These are phyloP conservation scores for Licmophora abbreviata DNA, from an alignment of 108 stramenopile genomes.

Conservation along the genomic window DNA sequence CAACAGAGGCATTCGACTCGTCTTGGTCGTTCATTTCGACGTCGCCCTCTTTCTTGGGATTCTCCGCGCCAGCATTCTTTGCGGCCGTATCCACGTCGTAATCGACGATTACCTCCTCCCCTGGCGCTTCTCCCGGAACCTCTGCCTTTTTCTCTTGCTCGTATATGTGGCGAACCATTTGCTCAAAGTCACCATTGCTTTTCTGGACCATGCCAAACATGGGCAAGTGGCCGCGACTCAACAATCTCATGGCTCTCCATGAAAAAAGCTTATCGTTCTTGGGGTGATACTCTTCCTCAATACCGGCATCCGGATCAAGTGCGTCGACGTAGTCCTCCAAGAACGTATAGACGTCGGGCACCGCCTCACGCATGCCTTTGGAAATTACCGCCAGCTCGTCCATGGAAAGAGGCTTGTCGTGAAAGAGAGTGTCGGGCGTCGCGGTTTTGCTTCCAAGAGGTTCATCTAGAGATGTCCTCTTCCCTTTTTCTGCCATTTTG, in stretches of 20 bases:
- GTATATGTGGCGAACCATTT: slow-evolving; percentile 52
- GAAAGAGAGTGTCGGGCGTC: not conserved
- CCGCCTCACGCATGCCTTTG: slow-evolving; percentile 14
- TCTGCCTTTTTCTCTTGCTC: slow-evolving; percentile 35
- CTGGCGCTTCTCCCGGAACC: slow-evolving; percentile 46
- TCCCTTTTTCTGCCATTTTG: not conserved
- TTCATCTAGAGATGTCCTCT: slow-evolving; percentile 1
- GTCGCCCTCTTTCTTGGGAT: slow-evolving; percentile 9
- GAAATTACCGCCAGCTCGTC: slow-evolving; percentile 21
- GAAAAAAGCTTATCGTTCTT: slow-evolving; percentile 59
- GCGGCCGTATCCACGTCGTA: too few species aligned
- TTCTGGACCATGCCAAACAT: slow-evolving; percentile 21
- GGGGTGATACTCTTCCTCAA: slow-evolving; percentile 81
- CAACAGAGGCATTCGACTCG: slow-evolving; percentile 9
- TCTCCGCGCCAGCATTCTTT: too few species aligned
- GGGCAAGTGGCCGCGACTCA: slow-evolving; percentile 39
- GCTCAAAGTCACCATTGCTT: slow-evolving; percentile 59
- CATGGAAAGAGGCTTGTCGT: slow-evolving; percentile 4
- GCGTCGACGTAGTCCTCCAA: slow-evolving; percentile 72
- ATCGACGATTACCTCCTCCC: slow-evolving; percentile 16
- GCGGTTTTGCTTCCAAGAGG: not conserved
- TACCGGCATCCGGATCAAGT: slow-evolving; percentile 72
- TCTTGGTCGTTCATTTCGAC: slow-evolving; percentile 9
- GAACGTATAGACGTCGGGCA: slow-evolving; percentile 35
- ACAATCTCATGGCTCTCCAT: slow-evolving; percentile 69